Base-by-base conservation (phyloP, 2,329 filamentous ascomycete species). In the Apiospora marii region DNA sequence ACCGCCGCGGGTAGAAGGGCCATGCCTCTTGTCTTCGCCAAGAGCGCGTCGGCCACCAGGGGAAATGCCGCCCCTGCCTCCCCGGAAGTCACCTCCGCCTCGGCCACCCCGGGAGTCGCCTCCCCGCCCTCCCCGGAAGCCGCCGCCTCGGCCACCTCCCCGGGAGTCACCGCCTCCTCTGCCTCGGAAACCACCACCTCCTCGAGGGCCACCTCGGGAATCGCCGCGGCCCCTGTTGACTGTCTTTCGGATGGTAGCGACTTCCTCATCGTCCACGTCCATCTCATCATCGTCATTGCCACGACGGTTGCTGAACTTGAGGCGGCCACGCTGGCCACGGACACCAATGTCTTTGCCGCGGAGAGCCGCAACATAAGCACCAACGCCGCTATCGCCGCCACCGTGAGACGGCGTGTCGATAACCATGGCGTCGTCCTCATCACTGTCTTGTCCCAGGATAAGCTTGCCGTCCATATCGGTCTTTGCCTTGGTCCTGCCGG, bases 391-490 rank as follows among this genome's bases (percentile, higher is more conserved):
- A 72, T 84, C 84, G 70, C 82, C 83, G 41, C 82, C 83, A 30
- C 80, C 84, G 0, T 76, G 79, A 13, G 73, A 77, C 10, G 79
- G 82, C 30, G 84, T 84, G 27, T 95, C 92, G 77, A 94, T 83
- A 44, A 89, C 88, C 88, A 92, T 92, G 77, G 88, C 89, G 30
- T 87, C 86, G 72, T 85, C 86, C 67, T 85, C 86, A 16, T 85
- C 85, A 61, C 87, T 85, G 68, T 88, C 87, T 77, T 87, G 86
- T 77, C 91, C 92, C 70, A 97, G 87, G 75, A 97, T 89, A 58
- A 97, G 88, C 84, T 95, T 96, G 74, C 94, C 94, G 80, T 97
- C 94, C 68, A 92, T 82, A 78, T 96, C 91, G 19, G 87, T 87
- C 85, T 90, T 93, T 70, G 91, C 91, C 82, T 92, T 93, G 58